These are phyloP conservation scores for Remersonia thermophila DNA, from an alignment of 2,329 filamentous ascomycete species.

Conservation along the genomic window DNA sequence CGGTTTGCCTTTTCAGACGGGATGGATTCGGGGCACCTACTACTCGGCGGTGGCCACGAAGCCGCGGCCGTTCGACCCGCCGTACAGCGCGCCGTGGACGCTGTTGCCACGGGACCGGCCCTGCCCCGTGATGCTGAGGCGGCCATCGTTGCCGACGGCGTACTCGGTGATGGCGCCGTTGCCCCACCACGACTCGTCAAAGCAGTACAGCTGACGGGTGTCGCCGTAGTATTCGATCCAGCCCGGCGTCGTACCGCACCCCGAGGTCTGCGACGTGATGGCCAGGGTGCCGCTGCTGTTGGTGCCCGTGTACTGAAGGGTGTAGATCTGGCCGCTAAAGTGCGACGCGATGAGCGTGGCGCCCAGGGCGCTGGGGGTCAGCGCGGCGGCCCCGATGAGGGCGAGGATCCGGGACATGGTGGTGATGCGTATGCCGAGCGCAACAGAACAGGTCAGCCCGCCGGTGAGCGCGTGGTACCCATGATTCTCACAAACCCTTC, in stretches of 20 bases:
- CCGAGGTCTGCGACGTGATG: constrained; percentile 11
- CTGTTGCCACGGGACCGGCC: constrained; percentile 22
- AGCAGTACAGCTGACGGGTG: constrained; percentile 14
- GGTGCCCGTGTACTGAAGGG: constrained; percentile 7
- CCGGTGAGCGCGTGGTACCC: no score
- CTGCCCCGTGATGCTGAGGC: constrained; percentile 24
- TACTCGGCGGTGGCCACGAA: constrained; percentile 34
- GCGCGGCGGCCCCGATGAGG: constrained; percentile 8
- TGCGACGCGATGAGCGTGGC: constrained; percentile 13
- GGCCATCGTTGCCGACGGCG: constrained; percentile 17
- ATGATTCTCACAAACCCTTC: no score
- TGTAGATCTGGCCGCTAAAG: constrained; percentile 13
- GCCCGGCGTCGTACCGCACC: constrained; percentile 13
- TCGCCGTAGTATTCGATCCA: constrained; percentile 14
- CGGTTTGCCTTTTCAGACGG: neutral
- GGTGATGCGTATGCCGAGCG: neutral
- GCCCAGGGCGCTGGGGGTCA: constrained; percentile 9
- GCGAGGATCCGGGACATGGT: constrained; percentile 10
- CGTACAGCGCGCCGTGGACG: constrained; percentile 31
- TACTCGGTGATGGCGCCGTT: constrained; percentile 12
- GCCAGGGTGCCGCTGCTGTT: constrained; percentile 11
- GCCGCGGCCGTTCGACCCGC: constrained; percentile 24
- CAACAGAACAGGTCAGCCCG: no score
- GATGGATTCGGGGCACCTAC: constrained; percentile 20
- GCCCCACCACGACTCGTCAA: constrained; percentile 16